Evolutionary conservation across 2,329 filamentous ascomycete species (phyloP).

Genomic region (Fusarium torulosum): DNA sequence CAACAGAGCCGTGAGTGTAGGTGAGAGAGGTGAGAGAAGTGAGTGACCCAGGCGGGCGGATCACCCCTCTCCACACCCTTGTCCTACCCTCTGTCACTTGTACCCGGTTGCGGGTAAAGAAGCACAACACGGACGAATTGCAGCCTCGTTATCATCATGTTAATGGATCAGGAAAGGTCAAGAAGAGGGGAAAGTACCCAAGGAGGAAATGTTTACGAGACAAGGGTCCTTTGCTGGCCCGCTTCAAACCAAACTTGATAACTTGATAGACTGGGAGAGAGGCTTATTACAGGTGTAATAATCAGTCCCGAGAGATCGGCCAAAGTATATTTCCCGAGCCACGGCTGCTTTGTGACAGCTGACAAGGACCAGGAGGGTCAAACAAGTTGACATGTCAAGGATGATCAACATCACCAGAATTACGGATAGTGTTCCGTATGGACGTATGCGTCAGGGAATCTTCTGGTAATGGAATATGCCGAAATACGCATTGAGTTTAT

Average conservation of each 20-base stretch:
- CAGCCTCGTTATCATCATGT: neutral
- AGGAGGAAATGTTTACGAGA: conserved; percentile 10
- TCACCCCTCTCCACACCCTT: neutral
- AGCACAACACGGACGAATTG: too few species aligned
- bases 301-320: conserved; percentile 22
- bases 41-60: neutral
- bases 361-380: conserved; percentile 10
- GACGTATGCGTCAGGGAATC: neutral
- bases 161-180: neutral
- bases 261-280: neutral
- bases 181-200: conserved; percentile 3
- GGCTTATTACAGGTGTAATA: conserved; percentile 4
- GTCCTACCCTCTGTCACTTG: neutral
- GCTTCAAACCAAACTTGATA: neutral
- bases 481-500: conserved; percentile 25
- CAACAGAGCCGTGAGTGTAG: too few species aligned
- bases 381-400: conserved; percentile 4
- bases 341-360: neutral
- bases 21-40: too few species aligned
- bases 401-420: conserved; percentile 8
- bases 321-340: conserved; percentile 17
- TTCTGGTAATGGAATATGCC: neutral
- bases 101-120: too few species aligned
- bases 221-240: neutral
- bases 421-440: neutral